A percentile compares a stretch with the other conserved stretches of the same genome.
phyloP scores from a whole-genome alignment of 371 early-diverging fungal species.

The Rhizopus stolonifer region DNA sequence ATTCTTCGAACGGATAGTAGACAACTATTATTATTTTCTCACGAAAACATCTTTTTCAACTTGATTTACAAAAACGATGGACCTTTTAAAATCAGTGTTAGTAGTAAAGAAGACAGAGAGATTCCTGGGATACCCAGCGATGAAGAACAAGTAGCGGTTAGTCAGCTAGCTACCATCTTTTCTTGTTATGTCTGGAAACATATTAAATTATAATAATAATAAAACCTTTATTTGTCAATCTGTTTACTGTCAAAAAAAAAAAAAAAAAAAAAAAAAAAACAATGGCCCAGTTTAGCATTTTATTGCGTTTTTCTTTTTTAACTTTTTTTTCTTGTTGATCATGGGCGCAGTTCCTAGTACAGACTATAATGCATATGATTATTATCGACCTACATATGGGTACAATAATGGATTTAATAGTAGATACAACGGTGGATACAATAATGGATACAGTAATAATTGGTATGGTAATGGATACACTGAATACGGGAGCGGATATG shows the following conservation, averaged over 20 bases:
- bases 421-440: background rate
- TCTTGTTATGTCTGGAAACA: slow-evolving; percentile 40
- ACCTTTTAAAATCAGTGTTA: slow-evolving; percentile 10
- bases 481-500: background rate
- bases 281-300: background rate
- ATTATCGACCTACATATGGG: background rate
- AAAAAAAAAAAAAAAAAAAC: background rate
- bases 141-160: slow-evolving; percentile 23
- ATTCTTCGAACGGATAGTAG: slow-evolving; percentile 16
- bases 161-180: slow-evolving; percentile 26
- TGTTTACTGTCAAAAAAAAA: background rate
- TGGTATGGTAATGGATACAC: background rate
- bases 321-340: background rate
- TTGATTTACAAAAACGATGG: slow-evolving; percentile 15
- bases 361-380: slow-evolving; percentile 2
- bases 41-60: slow-evolving; percentile 33
- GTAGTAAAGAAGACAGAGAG: slow-evolving; percentile 12
- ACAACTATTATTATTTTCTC: slow-evolving; percentile 35
- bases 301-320: background rate
- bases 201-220: background rate
- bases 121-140: slow-evolving; percentile 2
- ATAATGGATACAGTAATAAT: background rate
- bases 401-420: background rate
- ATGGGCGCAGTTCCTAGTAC: slow-evolving; percentile 1
- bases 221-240: background rate